phyloP scores from a whole-genome alignment of 1,139 yeast genomes.

The Diutina scorzettiae region DNA sequence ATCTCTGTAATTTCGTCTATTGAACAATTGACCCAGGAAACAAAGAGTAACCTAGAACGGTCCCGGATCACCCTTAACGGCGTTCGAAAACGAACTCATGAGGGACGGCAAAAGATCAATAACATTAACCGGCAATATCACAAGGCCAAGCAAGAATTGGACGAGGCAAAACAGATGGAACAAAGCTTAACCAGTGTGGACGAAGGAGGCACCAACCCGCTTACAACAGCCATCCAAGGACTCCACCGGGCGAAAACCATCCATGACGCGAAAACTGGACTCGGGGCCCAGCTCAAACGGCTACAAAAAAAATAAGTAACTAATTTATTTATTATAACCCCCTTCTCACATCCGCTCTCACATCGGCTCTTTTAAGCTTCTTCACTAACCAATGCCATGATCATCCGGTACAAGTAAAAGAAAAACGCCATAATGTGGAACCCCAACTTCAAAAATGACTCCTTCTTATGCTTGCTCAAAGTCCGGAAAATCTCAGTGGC shows the following conservation, averaged over 20 bases:
- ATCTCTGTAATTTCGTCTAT: not conserved
- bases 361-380: too few species aligned
- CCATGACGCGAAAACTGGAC: not conserved
- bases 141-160: not conserved
- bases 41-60: not conserved
- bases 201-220: not conserved
- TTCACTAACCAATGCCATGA: conserved; percentile 81
- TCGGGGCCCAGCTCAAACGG: not conserved
- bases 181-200: not conserved
- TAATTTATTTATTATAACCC: not conserved
- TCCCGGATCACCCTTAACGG: not conserved
- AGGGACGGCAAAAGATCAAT: too few species aligned
- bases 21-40: not conserved
- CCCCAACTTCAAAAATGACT: conserved; percentile 80
- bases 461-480: conserved; percentile 84
- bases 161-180: not conserved
- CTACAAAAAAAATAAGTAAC: not conserved
- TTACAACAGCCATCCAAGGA: not conserved
- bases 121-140: not conserved
- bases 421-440: conserved; percentile 88
- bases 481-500: conserved; percentile 98
- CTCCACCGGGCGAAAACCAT: not conserved
- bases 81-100: too few species aligned
- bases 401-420: conserved; percentile 93
- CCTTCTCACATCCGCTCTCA: too few species aligned